phyloP scores from a whole-genome alignment of 805 yeast genomes.

The Candida dajiaensis region DNA sequence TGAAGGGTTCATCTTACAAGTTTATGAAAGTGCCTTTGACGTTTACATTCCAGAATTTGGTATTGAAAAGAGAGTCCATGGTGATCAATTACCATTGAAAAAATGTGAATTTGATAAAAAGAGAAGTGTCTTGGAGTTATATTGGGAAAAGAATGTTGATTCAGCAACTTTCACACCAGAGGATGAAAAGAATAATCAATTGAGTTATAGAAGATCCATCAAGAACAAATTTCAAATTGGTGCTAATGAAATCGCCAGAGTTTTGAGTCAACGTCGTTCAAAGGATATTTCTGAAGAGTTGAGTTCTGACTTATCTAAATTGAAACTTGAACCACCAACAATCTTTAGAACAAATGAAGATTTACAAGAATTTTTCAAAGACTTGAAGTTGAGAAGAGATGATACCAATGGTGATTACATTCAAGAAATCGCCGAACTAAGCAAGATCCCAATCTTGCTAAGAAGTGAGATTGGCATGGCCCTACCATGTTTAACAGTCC shows the following conservation, averaged over 20 bases:
- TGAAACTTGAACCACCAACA: constrained; percentile 43
- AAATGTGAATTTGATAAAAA: constrained; percentile 87
- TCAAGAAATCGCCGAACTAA: constrained; percentile 77
- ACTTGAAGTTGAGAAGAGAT: constrained; percentile 54
- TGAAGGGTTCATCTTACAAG: constrained; percentile 84
- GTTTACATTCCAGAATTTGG: constrained; percentile 90
- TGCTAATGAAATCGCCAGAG: constrained; percentile 63
- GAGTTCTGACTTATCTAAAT: constrained; percentile 38
- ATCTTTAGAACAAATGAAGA: constrained; percentile 27
- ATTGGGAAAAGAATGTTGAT: constrained; percentile 91
- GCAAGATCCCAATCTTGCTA: constrained; percentile 75
- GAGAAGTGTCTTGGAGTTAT: constrained; percentile 65
- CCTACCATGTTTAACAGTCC: constrained; percentile 87
- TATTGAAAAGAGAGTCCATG: constrained; percentile 92
- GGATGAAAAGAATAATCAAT: constrained; percentile 69
- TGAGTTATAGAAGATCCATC: constrained; percentile 71
- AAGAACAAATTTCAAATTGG: constrained; percentile 74
- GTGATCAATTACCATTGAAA: constrained; percentile 88
- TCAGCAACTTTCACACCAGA: constrained; percentile 86
- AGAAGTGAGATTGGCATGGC: constrained; percentile 95
- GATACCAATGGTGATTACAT: constrained; percentile 44
- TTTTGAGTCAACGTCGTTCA: constrained; percentile 28
- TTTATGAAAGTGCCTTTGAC: constrained; percentile 94
- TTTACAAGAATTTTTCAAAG: constrained; percentile 50
- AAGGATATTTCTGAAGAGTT: constrained; percentile 32